Evolutionary conservation across 257 asterid genomes (phyloP), one percentile per base, ranked within the genome.

Genomic region (Nemophila menziesii): DNA sequence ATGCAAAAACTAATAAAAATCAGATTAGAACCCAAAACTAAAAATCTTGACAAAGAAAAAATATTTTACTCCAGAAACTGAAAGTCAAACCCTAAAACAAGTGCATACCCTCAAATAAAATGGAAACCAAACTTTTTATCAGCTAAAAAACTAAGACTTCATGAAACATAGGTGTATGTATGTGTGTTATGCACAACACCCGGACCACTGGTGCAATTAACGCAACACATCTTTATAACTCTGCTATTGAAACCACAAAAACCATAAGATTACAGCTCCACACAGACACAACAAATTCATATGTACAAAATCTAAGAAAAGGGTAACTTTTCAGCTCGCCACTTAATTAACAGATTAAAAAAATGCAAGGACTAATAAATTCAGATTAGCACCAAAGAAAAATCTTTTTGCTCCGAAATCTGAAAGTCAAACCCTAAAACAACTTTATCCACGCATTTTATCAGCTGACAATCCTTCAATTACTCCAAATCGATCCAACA

Each of bases 351-450:
- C 9, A 3, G 36, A 29, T 29, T 2, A 29, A 29, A 29, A 29
- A 29, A 29, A 29, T 7, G 36, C 8, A 40, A 40, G 15, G 26
- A 22, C 24, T 18, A 50, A 43, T 46, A 17, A 39, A 33, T 4
- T 24, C 5, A 36, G 15, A 48, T 7, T 7, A 29, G 36, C 12
- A 13, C 9, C 19, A 19, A 51, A 51, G 43, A 19, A 18, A 46
- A 47, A 16, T 40, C 23, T 49, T 29, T 29, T 29, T 29, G 36
- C 5, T 29, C 20, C 43, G 51, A 57, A 54, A 58, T 66, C 56
- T 56, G 51, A 65, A 60, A 64, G 66, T 65, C 65, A 66, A 72
- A 69, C 68, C 51, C 73, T 45, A 45, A 49, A 8, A 15, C 17
- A 8, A 39, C 3, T 22, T 43, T 39, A 16, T 43, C 63, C 41